Base-by-base conservation (phyloP, 2,329 filamentous ascomycete genomes). In the Arthrobotrys musiformis region DNA sequence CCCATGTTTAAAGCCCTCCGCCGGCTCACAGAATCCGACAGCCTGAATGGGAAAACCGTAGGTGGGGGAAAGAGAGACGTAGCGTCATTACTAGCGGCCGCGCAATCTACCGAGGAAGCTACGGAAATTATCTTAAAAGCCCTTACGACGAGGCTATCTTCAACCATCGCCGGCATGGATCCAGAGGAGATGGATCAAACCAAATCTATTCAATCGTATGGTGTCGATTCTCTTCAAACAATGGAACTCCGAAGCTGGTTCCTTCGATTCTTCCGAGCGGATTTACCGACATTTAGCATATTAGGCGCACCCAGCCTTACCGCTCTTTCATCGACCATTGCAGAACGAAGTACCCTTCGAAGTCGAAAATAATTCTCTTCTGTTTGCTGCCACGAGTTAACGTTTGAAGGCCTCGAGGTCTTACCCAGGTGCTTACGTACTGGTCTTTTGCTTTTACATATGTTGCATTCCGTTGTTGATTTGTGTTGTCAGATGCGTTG, bases 221-320 rank as follows among this genome's bases (percentile, higher is more conserved):
- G 58, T 11, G 58, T 72, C 1, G 68, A 64, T 26, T 72, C 48
- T 24, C 30, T 72, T 15, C 68, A 72, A 37, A 64, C 46, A 5
- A 64, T 64, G 68, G 68, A 72, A 22, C 24, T 72, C 1, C 46
- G 68, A 48, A 72, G 68, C 19, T 72, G 68, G 60, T 64, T 72
- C 17, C 35, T 72, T 22, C 58, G 60, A 58, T 48, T 56, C 15
- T 64, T 72, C 8, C 33, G 24, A 17, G 22, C 68, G 8, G 48
- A 72, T 17, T 22, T 72, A 9, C 58, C 60, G 11, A 72, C 60
- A 7, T 72, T 72, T 19, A 50, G 26, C 11, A 72, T 64, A 4
- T 26, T 72, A 24, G 68, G 68, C 15, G 58, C 58, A 22, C 60
- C 68, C 5, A 72, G 60, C 50, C 26, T 72, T 9, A 58, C 44